Percentiles rank a stretch among this genome's conserved stretches.
phyloP scores from a whole-genome alignment of 2,329 filamentous ascomycete species.

The Graphilbum fragrans region DNA sequence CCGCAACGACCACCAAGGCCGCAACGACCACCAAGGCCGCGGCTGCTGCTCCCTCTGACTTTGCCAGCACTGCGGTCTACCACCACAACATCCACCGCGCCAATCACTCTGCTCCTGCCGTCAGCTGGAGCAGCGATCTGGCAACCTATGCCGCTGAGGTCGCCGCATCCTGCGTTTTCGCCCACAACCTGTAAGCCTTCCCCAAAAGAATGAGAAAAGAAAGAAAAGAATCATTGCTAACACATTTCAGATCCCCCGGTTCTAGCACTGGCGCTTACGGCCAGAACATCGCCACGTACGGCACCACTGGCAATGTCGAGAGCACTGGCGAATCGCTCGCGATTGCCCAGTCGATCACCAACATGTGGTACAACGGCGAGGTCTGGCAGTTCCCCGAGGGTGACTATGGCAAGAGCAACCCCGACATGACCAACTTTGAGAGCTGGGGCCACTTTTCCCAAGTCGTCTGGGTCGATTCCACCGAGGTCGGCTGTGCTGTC shows the following conservation, averaged over 20 bases:
- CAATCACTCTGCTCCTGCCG: slow-evolving; percentile 59
- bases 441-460: slow-evolving; percentile 66
- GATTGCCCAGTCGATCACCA: slow-evolving; percentile 57
- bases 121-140: slow-evolving; percentile 55
- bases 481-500: slow-evolving; percentile 50
- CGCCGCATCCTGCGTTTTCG: slow-evolving; percentile 57
- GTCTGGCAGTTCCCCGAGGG: slow-evolving; percentile 39
- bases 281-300: slow-evolving; percentile 76
- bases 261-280: slow-evolving; percentile 54
- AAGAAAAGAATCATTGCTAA: not conserved
- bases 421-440: slow-evolving; percentile 50
- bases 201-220: not conserved
- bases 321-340: slow-evolving; percentile 38
- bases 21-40: not conserved
- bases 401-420: slow-evolving; percentile 47
- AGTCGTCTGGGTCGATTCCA: slow-evolving; percentile 56
- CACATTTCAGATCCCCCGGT: slow-evolving; percentile 29
- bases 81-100: slow-evolving; percentile 79
- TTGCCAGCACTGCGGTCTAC: slow-evolving; percentile 35
- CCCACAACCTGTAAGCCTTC: slow-evolving; percentile 59
- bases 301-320: slow-evolving; percentile 25
- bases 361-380: slow-evolving; percentile 86
- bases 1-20: not conserved
- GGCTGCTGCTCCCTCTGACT: slow-evolving; percentile 13
- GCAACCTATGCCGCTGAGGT: slow-evolving; percentile 51